Base-by-base conservation (phyloP, 352 stramenopile genomes). In the Phytophthora meadii region DNA sequence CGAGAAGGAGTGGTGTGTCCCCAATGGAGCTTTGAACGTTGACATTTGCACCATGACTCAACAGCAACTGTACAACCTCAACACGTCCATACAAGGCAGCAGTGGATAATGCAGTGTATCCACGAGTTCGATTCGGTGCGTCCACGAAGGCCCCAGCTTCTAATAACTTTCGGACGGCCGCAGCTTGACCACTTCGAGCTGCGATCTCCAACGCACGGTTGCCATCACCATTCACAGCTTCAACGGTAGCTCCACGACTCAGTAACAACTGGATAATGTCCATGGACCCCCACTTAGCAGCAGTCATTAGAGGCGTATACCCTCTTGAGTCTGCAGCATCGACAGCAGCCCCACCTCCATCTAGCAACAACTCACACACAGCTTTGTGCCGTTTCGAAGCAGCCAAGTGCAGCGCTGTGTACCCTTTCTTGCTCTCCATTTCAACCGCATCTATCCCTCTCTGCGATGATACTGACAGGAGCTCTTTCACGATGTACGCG, bases 241-340 rank as follows among this genome's bases (percentile, higher is more conserved):
- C 66, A 4, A 74, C 41, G 14, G 11, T 40, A 6, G 66, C 66
- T 40, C 61, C 66, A 42, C 61, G 66, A 61, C 50, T 66, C 17
- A 74, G 14, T 9, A 74, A 25, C 24, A 74, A 15, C 14, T 71
- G 48, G 6, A 41, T 51, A 42, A 72, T 60, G 8, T 72, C 56
- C 34, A 53, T 27, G 24, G 54, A 71, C 2, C 61, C 67, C 39
- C 61, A 25, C 41, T 72, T 68, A 22, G 61, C 67, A 52, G 61
- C 67, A 45, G 40, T 55, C 67, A 75, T 75, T 4, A 75, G 67
- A 4, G 67, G 67, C 28, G 67, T 75, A n/a, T 37, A 54, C 10
- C 67, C 67, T 44, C 56, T 71, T 36, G 53, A 62, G 8, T 66
- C 65, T 14, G 47, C 53, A 45, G 60, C 46, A 28, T 74, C 60